Base-by-base conservation (phyloP, 768 basidiomycete species). In the Pulveroboletus sp. region DNA sequence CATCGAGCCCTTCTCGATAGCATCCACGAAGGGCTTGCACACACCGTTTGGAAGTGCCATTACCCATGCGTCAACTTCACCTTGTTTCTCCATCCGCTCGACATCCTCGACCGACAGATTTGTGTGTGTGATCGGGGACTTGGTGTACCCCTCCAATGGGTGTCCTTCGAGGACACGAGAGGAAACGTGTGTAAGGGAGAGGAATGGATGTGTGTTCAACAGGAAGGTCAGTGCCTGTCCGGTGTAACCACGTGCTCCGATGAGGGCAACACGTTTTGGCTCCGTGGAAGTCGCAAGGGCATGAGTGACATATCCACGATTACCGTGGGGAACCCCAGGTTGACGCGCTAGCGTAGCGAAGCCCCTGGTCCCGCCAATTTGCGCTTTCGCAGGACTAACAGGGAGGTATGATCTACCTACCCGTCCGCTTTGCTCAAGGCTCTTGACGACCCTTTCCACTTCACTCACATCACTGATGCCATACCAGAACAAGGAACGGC, bases 31-130 rank as follows among this genome's bases (percentile, higher is more conserved):
- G 1, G 94, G 94, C 70, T 94, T 93, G 73, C 89, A 88, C 21
- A 92, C 80, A 17, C 96, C 96, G 58, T 98, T 99, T n/a, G 96
- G 96, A 42, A 99, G 78, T 3, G 96, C 96, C 89, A 97, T 94
- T 46, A 98, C 82, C 95, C 96, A 99, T 8, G 93, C 95, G 64
- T 99, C 95, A 15, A 99, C 92, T 62, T 87, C 88, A 8, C 88
- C 85, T 43, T 82, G 74, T 70, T 84, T 83, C 70, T 97, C 96
- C 85, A 99, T 88, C 64, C 71, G 74, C 66, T 90, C 84, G 9
- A 97, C 88, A 57, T 96, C 89, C 50, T 76, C 72, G 9, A 76
- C 66, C 0, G 84, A 85, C 14, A 99, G 76, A 69, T 95, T 91
- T 51, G 82, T 80, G 72, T 96, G 97, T 14, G 66, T 77, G 41